Base-by-base conservation (phyloP, 371 early-diverging fungal species). In the Capniomyces stellatus region DNA sequence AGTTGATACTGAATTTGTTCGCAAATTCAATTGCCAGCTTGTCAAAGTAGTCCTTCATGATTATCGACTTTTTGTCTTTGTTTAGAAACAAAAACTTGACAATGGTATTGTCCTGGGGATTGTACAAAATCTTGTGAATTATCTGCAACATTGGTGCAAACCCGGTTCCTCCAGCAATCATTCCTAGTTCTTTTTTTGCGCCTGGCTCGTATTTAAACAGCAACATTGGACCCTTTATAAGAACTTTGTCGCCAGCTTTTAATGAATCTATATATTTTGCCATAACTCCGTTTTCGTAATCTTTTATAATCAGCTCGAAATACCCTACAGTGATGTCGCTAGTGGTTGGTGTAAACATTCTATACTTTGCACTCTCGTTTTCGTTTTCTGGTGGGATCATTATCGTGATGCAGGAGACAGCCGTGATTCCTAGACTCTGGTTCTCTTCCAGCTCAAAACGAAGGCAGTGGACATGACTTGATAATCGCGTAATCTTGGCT, bases 281-380 rank as follows among this genome's bases (percentile, higher is more conserved):
- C 82, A 89, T 81, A 57, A 75, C 60, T 51, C 72, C 63, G 0
- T 69, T 75, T 30, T 85, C 64, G 62, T 81, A 95, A 42, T 62
- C 67, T 71, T 95, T 95, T 70, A 95, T 70, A 46, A 93, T 71
- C 55, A 93, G 76, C 51, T 91, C 92, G 71, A 95, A 83, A 62
- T 81, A 71, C 6, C 87, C 89, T 44, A 71, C 66, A 29, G 73
- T 74, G 44, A 82, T 77, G 55, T 77, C 74, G 24, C 75, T 68
- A 23, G 81, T 77, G 39, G 83, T 79, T 1, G 95, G 95, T 22
- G 95, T 94, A 73, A 92, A 94, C n/a, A 89, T 87, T 52, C 95
- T 85, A 52, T 89, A 77, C 24, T 81, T 74, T 41, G 75, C 70
- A 46, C 73, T 58, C 23, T 52, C 22, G 49, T 55, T 68, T 22